Evolutionary conservation across 2,329 filamentous ascomycete species (phyloP).

Genomic region (Aspergillus hortae): DNA sequence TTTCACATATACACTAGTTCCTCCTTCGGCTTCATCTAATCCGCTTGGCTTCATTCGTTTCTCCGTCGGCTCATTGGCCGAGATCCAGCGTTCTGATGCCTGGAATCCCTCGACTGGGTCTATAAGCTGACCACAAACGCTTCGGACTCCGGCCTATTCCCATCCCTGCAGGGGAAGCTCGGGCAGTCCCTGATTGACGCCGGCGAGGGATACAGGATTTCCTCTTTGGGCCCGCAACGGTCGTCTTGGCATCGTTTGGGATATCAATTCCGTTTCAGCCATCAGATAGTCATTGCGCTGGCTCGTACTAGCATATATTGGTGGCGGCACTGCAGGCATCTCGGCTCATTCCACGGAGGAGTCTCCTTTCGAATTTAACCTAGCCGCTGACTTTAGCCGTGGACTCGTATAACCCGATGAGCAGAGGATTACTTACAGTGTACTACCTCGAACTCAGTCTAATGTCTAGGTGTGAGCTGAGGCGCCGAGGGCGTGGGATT

Average conservation of each 20-base stretch:
- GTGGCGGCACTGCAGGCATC: not conserved
- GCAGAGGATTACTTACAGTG: too few relatives aligned
- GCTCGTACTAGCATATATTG: not conserved
- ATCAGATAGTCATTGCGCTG: not conserved
- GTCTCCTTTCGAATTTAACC: not conserved
- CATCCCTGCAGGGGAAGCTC: not conserved
- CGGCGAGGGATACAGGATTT: not conserved
- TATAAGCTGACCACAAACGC: not conserved
- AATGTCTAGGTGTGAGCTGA: not conserved
- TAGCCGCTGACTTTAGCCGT: not conserved
- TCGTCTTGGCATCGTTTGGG: not conserved
- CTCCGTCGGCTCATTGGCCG: not conserved
- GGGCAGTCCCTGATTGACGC: not conserved
- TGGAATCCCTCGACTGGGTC: not conserved
- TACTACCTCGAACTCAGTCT: too few relatives aligned
- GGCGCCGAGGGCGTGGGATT: not conserved
- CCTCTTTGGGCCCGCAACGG: not conserved
- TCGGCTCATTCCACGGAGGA: not conserved
- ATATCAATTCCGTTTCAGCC: not conserved
- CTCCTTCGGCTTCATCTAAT: constrained; percentile 1
- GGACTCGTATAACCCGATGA: not conserved
- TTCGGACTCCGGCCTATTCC: not conserved
- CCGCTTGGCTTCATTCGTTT: not conserved
- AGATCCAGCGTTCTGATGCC: not conserved
- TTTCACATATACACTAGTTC: constrained; percentile 7